Evolutionary conservation across 2,329 filamentous ascomycete genomes (phyloP), one percentile per base, ranked within the genome.

Genomic region (Cladosporium sp.): DNA sequence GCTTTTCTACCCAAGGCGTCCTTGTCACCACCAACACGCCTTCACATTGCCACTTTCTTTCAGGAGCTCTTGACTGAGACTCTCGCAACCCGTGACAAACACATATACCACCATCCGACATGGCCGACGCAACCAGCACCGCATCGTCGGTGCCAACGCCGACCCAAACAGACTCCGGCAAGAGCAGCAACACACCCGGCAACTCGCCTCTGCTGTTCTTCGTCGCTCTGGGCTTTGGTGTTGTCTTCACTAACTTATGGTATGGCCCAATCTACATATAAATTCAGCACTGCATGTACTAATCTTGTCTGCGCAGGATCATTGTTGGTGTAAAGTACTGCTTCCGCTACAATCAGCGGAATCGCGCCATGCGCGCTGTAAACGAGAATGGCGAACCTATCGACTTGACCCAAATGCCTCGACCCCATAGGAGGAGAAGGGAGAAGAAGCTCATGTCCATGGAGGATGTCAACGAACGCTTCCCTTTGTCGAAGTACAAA

Each of bases 311-410:
- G 59, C 51, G 37, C 55, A 99, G 94, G 94, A 99, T 99, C 69
- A 99, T 99, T 68, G 94, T 99, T 61, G 94, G 94, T 66, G 94
- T 99, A 62, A 99, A 99, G 78, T 99, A 99, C 75, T 99, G 94
- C 78, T 99, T 99, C 76, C 85, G 94, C 67, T 97, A 99, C 75
- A 97, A 97, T 75, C 92, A 94, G 66, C 88, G 94, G 60, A 95
- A 95, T 71, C 88, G 94, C 54, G 86, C 88, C 61, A 78, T 91
- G 69, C 86, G 90, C 67, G 78, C 83, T 76, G 78, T 89, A 64
- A 89, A 92, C 67, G 89, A 92, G 65, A 89, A 89, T 72, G 76
- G 76, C 61, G 92, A 97, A 63, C 90, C 89, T 15, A 95, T 99
- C 69, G 92, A 92, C 63, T 80, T 99, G 64, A 84, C 92, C 60